Conservation (phyloP, 345 rosid species). For the thale cress (Arabidopsis thaliana) region TAIR10.1 NC_003075.7:4079501-4080000, state of each 20-base stretch:
- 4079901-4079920: too few species aligned
- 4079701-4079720: slow-evolving; percentile 12
- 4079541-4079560: slow-evolving; percentile 11
- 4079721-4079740: slow-evolving; percentile 38
- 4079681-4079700: slow-evolving; percentile 29
- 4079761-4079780: neutral
- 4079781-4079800: slow-evolving; percentile 29
- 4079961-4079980: too few species aligned
- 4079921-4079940: too few species aligned
- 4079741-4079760: slow-evolving; percentile 6
- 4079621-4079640: slow-evolving; percentile 4
- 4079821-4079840: too few species aligned
- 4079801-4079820: neutral
- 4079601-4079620: neutral
- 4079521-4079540: slow-evolving; percentile 46
- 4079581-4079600: neutral
- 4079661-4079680: slow-evolving; percentile 27
- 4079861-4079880: too few species aligned
- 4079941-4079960: too few species aligned
- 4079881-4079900: too few species aligned
- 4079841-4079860: too few species aligned
- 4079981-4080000: too few species aligned
- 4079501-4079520: slow-evolving; percentile 41
- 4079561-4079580: neutral
- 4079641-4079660: slow-evolving; percentile 15